Conservation (phyloP, 164 flowering plant genomes). For the Berberis vulgaris region DNA sequence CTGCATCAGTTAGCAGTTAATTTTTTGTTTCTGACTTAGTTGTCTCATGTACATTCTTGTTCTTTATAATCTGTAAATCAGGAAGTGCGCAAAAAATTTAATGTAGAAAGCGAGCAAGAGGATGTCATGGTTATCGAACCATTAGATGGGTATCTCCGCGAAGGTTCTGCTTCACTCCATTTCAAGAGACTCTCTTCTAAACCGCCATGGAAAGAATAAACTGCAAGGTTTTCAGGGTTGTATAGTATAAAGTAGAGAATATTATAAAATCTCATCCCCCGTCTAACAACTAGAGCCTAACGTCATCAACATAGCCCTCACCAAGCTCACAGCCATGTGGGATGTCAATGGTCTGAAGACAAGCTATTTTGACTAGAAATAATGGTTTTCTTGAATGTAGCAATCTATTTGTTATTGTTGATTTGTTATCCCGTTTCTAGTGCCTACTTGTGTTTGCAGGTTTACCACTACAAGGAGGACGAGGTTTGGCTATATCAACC, state of each 20-base stretch:
- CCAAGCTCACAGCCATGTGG: no score
- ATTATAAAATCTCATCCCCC: slow-evolving; percentile 23
- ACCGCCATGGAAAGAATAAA: slow-evolving; percentile 47
- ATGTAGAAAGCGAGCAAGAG: slow-evolving; percentile 67
- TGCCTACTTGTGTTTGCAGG: slow-evolving; percentile 35
- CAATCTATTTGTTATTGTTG: no score
- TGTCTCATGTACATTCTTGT: neutral
- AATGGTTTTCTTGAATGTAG: no score
- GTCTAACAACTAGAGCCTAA: neutral
- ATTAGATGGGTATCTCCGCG: slow-evolving; percentile 55
- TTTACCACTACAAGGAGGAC: slow-evolving; percentile 91
- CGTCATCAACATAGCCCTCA: no score
- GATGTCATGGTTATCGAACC: slow-evolving; percentile 50
- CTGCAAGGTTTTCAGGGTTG: slow-evolving; percentile 53
- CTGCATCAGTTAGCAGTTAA: neutral
- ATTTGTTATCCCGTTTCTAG: neutral
- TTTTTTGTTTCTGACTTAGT: neutral
- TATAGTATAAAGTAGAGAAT: neutral
- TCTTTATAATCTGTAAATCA: slow-evolving; percentile 18
- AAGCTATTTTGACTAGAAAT: no score
- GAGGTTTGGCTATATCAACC: slow-evolving; percentile 84
- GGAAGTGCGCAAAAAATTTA: slow-evolving; percentile 89
- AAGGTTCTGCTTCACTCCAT: slow-evolving; percentile 61
- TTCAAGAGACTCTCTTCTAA: slow-evolving; percentile 57
- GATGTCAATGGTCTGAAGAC: no score